These are phyloP conservation scores for Ceratocystis albifundus DNA, from an alignment of 2,329 filamentous ascomycete genomes.

Conservation along the genomic window DNA sequence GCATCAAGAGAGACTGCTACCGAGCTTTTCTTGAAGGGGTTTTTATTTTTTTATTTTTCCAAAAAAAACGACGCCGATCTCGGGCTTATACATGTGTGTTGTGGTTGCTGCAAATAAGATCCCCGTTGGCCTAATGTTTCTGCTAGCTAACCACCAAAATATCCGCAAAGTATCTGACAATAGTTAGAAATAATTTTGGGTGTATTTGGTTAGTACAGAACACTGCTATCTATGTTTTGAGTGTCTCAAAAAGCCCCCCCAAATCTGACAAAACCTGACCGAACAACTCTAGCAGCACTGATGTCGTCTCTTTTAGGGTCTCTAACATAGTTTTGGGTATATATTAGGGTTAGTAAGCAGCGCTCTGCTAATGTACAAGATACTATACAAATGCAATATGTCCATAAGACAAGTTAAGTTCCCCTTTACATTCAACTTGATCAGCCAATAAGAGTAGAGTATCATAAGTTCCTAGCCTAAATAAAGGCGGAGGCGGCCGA, in stretches of 20 bases:
- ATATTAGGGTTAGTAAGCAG: too few species aligned
- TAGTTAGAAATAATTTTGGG: background rate
- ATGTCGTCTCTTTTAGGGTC: too few species aligned
- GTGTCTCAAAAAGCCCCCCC: background rate
- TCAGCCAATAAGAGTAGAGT: background rate
- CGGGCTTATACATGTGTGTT: background rate
- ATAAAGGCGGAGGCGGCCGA: conserved; percentile 5
- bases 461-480: conserved; percentile 6
- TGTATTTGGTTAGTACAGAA: background rate
- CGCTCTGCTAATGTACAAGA: too few species aligned
- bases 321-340: too few species aligned
- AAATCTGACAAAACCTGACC: too few species aligned
- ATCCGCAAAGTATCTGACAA: background rate
- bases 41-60: background rate
- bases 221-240: background rate
- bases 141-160: too few species aligned
- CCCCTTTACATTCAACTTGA: background rate
- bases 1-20: background rate
- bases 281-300: too few species aligned
- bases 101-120: background rate
- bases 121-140: too few species aligned
- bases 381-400: background rate
- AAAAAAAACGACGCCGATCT: conserved; percentile 6
- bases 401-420: background rate
- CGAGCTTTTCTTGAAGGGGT: background rate